These are phyloP conservation scores for Saitozyma sp. DNA, from an alignment of 768 basidiomycete species.

Conservation along the genomic window DNA sequence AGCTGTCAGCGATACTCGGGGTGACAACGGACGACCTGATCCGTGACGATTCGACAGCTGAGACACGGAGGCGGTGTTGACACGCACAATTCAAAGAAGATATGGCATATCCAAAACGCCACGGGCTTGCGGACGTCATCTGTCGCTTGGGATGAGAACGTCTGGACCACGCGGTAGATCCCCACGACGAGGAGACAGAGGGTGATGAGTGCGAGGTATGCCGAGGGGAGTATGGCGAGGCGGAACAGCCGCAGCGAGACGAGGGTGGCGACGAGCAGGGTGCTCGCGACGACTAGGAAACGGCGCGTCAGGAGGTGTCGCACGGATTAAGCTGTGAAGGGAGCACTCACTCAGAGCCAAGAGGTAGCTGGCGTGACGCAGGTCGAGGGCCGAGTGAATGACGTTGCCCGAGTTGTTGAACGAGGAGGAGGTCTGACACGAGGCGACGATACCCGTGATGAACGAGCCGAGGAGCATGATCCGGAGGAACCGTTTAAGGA, in stretches of 20 bases:
- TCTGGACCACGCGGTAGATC: slow-evolving; percentile 11
- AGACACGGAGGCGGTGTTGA: too few relatives aligned
- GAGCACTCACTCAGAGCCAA: neutral
- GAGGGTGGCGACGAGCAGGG: slow-evolving; percentile 9
- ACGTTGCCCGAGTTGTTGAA: neutral
- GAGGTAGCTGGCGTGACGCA: neutral
- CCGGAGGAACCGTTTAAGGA: neutral
- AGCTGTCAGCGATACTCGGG: too few relatives aligned
- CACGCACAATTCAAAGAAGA: slow-evolving; percentile 20
- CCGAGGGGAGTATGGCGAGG: slow-evolving; percentile 2
- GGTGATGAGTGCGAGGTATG: slow-evolving; percentile 6
- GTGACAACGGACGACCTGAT: too few relatives aligned
- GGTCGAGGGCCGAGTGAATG: neutral
- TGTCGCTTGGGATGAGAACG: neutral
- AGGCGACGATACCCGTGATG: neutral
- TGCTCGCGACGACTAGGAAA: slow-evolving; percentile 6
- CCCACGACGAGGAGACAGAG: slow-evolving; percentile 9
- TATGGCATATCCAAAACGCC: slow-evolving; percentile 23
- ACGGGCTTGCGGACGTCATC: neutral
- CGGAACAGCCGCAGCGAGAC: slow-evolving; percentile 13
- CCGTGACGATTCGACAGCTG: too few relatives aligned
- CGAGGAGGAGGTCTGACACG: slow-evolving; percentile 1
- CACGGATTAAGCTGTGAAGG: too few relatives aligned
- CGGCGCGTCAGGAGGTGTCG: too few relatives aligned
- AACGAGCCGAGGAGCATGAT: slow-evolving; percentile 18